Conservation (phyloP, 208 protist species). For the Acanthamoeba triangularis region DNA sequence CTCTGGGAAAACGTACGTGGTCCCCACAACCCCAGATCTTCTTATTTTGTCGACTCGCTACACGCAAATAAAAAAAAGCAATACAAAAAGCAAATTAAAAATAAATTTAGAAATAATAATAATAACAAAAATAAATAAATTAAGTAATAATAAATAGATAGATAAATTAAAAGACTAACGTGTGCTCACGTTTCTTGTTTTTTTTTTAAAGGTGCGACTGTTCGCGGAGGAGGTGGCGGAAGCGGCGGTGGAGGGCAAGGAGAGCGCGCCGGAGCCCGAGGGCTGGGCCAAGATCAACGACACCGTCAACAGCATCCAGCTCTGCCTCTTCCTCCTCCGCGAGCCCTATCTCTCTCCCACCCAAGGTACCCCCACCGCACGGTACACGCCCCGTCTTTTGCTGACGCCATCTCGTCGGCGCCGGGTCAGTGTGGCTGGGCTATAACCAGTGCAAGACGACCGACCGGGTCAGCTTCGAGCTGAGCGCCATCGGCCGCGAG, state of each 20-base stretch:
- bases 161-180: too few relatives aligned
- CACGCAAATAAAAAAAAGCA: too few relatives aligned
- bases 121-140: neutral
- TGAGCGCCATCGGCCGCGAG: neutral
- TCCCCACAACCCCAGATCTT: too few relatives aligned
- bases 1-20: slow-evolving; percentile 21
- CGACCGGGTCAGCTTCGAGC: slow-evolving; percentile 12
- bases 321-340: neutral
- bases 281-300: slow-evolving; percentile 2
- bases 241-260: neutral
- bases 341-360: slow-evolving; percentile 24
- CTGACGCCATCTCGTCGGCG: too few relatives aligned
- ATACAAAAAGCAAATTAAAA: neutral
- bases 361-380: neutral
- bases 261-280: neutral
- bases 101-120: too few relatives aligned
- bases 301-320: neutral
- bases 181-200: too few relatives aligned
- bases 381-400: neutral
- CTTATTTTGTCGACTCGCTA: neutral
- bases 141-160: neutral
- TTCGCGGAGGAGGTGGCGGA: slow-evolving; percentile 1
- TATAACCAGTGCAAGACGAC: neutral
- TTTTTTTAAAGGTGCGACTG: neutral
- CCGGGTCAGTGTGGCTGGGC: neutral